Evolutionary conservation across 1,284 basidiomycete species (phyloP).

Genomic region (Naganishia cerealis): DNA sequence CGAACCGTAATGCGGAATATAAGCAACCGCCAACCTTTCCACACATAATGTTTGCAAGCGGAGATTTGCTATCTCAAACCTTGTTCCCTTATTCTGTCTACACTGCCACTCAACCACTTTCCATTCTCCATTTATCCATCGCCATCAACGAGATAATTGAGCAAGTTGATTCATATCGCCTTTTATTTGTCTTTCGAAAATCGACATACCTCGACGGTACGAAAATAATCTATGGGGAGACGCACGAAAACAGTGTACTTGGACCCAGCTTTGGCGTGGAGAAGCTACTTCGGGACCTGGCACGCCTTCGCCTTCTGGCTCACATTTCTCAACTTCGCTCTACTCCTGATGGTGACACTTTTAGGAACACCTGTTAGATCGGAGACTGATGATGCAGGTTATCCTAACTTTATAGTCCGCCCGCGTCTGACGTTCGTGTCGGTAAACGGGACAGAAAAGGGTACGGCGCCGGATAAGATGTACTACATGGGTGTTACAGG

Average conservation of each 20-base stretch:
- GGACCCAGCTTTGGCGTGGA: too few species aligned
- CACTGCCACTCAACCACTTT: not conserved
- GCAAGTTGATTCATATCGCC: too few species aligned
- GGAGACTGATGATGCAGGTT: not conserved
- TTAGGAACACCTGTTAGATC: not conserved
- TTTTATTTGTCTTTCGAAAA: too few species aligned
- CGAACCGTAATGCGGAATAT: not conserved
- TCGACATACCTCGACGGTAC: too few species aligned
- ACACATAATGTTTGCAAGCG: not conserved
- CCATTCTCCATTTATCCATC: not conserved
- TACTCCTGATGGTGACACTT: not conserved
- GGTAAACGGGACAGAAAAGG: constrained; percentile 14
- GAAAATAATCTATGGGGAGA: too few species aligned
- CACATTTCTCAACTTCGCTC: not conserved
- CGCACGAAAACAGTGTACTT: too few species aligned
- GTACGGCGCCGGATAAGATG: not conserved
- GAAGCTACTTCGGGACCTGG: too few species aligned
- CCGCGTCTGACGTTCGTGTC: not conserved
- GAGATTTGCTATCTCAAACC: not conserved
- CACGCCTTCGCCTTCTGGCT: not conserved
- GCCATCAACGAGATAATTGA: not conserved
- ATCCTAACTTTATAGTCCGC: not conserved
- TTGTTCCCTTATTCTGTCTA: not conserved
- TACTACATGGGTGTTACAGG: constrained; percentile 7
- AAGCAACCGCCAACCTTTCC: not conserved